Evolutionary conservation across 148 eudicot genomes (phyloP).

Genomic region (Rhododendron mucronatum): DNA sequence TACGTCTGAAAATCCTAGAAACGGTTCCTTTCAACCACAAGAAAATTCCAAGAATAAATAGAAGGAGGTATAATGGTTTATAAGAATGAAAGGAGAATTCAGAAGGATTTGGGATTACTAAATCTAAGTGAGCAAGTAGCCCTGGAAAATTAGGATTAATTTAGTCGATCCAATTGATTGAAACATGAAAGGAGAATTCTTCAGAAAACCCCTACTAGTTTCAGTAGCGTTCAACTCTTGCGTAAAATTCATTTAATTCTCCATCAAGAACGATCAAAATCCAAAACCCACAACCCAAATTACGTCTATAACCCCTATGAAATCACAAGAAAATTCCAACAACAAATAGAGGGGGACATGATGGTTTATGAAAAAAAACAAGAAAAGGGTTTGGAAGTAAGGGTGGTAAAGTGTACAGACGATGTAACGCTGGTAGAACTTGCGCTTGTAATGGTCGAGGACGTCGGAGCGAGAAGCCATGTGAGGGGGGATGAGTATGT

Average conservation of each 20-base stretch:
- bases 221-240: not conserved
- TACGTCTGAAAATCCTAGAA: not conserved
- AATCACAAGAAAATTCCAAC: not conserved
- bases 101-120: too few relatives aligned
- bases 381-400: not conserved
- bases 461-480: slow-evolving; percentile 79
- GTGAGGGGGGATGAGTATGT: slow-evolving; percentile 85
- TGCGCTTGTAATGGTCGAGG: slow-evolving; percentile 78
- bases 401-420: slow-evolving; percentile 20
- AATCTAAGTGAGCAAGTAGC: too few relatives aligned
- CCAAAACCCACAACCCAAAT: not conserved
- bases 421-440: slow-evolving; percentile 94
- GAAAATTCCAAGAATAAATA: not conserved
- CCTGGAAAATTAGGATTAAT: too few relatives aligned
- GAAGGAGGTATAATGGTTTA: not conserved
- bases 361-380: not conserved
- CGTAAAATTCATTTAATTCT: not conserved
- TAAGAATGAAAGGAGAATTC: not conserved
- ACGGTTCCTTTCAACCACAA: not conserved
- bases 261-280: not conserved
- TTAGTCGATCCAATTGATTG: too few relatives aligned
- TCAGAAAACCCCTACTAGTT: not conserved
- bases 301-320: not conserved
- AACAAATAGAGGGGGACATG: not conserved
- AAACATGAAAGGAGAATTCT: too few relatives aligned